Evolutionary conservation across 108 stramenopile genomes (phyloP), one percentile per base, ranked within the genome.

Genomic region (Seminavis robusta): DNA sequence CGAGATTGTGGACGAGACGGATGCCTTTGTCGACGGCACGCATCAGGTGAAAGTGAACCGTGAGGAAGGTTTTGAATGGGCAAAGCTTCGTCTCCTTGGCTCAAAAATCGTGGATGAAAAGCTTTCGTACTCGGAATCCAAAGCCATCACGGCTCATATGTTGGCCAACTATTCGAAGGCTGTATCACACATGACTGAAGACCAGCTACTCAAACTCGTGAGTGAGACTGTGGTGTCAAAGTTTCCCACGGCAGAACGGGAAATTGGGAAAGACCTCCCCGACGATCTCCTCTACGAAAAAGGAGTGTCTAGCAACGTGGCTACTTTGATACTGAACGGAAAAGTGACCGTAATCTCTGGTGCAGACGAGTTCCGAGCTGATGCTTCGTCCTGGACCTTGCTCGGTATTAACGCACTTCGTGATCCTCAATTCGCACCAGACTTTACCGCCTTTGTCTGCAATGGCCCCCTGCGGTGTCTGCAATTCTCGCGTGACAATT

Each of bases 1-100:
- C 46, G 94, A 95, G 49, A 98, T 99, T 56, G 92, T 97, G 10
- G 99, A 99, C 55, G 99, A 99, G 65, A 96, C 93, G 7, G 98
- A 99, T 67, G 87, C 68, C 29, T 79, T 79, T 54, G 82, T 80
- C 4, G 90, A 92, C 53, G 77, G 67, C 25, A 70, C 71, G 31
- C 75, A 88, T 36, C 53, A 72, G 21, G 74, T 72, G 19, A 68
- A 68, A 56, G 68, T 89, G 24, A 60, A 68, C 17, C 59, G 80
- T 33, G 52, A 36, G 42, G 77, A 77, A 49, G 59, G 50, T 20
- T 79, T 74, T 54, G 71, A 83, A 21, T 84, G 90, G 88, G 83
- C 84, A 16, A 73, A 84, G 21, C 63, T 95, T 8, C 73, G 86
- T 21, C 65, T 92, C n/a, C 67, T 95, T 42, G 90, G 90, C 62